Conservation (phyloP, 805 yeast species). For the Torulaspora indica region DNA sequence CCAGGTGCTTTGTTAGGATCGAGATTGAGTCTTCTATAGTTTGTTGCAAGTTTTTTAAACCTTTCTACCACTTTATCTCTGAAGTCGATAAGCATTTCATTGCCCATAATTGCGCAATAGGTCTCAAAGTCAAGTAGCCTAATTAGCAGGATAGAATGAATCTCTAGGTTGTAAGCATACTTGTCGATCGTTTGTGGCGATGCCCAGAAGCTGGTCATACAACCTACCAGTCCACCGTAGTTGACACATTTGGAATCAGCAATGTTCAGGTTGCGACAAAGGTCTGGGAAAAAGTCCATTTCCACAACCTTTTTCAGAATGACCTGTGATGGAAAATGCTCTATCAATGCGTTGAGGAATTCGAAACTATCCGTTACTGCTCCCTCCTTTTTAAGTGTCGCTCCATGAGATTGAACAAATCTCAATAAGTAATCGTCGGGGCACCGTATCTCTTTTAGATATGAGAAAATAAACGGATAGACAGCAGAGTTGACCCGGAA, state of each 20-base stretch:
- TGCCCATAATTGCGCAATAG: conserved; percentile 26
- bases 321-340: conserved; percentile 23
- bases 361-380: conserved; percentile 23
- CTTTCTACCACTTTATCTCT: conserved; percentile 30
- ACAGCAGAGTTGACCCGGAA: conserved; percentile 31
- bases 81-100: conserved; percentile 30
- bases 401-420: conserved; percentile 37
- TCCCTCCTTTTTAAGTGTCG: conserved; percentile 11
- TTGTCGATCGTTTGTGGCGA: conserved; percentile 27
- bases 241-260: conserved; percentile 19
- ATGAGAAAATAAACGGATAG: conserved; percentile 36
- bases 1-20: conserved; percentile 26
- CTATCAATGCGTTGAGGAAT: conserved; percentile 30
- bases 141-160: conserved; percentile 36
- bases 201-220: conserved; percentile 33
- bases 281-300: conserved; percentile 33
- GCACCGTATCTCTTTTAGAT: conserved; percentile 30
- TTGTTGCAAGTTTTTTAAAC: conserved; percentile 25
- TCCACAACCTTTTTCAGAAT: conserved; percentile 25
- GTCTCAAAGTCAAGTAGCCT: conserved; percentile 38
- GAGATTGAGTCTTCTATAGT: conserved; percentile 27
- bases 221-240: conserved; percentile 33
- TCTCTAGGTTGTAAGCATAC: conserved; percentile 28
- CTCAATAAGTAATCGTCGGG: conserved; percentile 34
- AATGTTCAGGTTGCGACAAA: conserved; percentile 22